A percentile compares a stretch with the other conserved stretches of the same genome.
Evolutionary conservation across 495 filamentous ascomycete species (phyloP).

Genomic region (Penicillium waksmanii): DNA sequence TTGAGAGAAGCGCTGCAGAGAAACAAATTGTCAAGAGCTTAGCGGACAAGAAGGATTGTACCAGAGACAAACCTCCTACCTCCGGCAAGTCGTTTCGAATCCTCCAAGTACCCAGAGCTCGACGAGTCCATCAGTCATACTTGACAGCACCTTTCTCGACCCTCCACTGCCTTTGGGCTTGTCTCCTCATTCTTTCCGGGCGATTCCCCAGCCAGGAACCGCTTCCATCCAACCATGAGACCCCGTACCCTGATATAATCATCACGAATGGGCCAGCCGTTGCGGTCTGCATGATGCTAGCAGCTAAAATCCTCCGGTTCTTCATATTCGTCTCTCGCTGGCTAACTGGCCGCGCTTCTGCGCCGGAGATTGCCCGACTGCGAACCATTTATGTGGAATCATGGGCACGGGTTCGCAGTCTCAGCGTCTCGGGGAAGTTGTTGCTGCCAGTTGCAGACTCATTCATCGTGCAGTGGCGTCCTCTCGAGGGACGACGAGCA

Average conservation of each 20-base stretch:
- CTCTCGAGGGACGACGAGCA: constrained; percentile 50
- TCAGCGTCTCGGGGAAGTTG: constrained; percentile 82
- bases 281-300: constrained; percentile 75
- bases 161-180: constrained; percentile 58
- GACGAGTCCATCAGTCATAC: constrained; percentile 77
- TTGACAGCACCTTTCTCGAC: constrained; percentile 66
- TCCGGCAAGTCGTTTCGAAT: constrained; percentile 41
- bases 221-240: constrained; percentile 24
- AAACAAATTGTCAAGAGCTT: constrained; percentile 2
- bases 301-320: constrained; percentile 68
- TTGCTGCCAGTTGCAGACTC: constrained; percentile 67
- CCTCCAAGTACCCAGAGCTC: constrained; percentile 68
- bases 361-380: constrained; percentile 49
- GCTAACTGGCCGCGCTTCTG: constrained; percentile 10
- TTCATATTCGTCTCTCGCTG: constrained; percentile 30
- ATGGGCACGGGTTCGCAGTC: constrained; percentile 77
- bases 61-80: not conserved
- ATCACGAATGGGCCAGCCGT: constrained; percentile 90
- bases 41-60: not conserved
- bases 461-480: constrained; percentile 77
- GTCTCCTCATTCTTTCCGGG: constrained; percentile 48
- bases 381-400: constrained; percentile 85
- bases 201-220: constrained; percentile 34
- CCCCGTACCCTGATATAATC: constrained; percentile 68
- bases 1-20: not conserved